A percentile compares a stretch with the other conserved stretches of the same genome.
Conservation (phyloP, 129 eudicot genomes). For the Calendula officinalis region DNA sequence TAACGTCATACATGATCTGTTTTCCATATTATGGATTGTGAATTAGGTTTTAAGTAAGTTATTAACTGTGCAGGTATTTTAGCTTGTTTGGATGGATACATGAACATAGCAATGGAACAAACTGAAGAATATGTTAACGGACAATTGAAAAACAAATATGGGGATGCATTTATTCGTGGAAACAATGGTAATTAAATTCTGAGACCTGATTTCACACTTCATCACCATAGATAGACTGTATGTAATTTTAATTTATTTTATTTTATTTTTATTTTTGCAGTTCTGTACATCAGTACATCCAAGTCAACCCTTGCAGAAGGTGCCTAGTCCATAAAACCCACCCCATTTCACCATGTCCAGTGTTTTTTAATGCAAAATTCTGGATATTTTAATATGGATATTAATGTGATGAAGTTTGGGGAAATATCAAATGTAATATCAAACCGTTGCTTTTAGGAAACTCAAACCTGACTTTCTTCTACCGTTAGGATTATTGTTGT, state of each 20-base stretch:
- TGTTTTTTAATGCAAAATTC: slow-evolving; percentile 8
- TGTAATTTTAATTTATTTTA: neutral
- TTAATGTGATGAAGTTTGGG: slow-evolving; percentile 23
- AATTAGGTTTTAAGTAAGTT: neutral
- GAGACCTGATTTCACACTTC: neutral
- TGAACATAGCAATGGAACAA: slow-evolving; percentile 99
- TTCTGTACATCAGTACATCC: slow-evolving; percentile 97
- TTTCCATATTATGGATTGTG: neutral
- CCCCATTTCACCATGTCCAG: slow-evolving; percentile 5
- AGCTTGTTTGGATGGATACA: slow-evolving; percentile 95
- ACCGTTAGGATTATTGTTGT: neutral
- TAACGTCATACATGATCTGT: neutral
- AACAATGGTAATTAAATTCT: slow-evolving; percentile 62
- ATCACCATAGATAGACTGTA: neutral
- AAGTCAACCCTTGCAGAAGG: slow-evolving; percentile 90
- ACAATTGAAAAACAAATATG: slow-evolving; percentile 91
- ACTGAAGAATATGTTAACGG: slow-evolving; percentile 98
- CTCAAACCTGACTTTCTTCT: slow-evolving; percentile 6
- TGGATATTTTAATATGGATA: neutral
- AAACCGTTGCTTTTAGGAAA: slow-evolving; percentile 19
- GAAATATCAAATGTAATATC: slow-evolving; percentile 27
- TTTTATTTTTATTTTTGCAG: slow-evolving; percentile 44
- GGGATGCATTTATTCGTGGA: slow-evolving; percentile 96
- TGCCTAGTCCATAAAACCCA: slow-evolving; percentile 33
- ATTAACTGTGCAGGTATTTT: slow-evolving; percentile 57